Conservation (phyloP, 2,329 filamentous ascomycete species). For the Fusarium sp. region DNA sequence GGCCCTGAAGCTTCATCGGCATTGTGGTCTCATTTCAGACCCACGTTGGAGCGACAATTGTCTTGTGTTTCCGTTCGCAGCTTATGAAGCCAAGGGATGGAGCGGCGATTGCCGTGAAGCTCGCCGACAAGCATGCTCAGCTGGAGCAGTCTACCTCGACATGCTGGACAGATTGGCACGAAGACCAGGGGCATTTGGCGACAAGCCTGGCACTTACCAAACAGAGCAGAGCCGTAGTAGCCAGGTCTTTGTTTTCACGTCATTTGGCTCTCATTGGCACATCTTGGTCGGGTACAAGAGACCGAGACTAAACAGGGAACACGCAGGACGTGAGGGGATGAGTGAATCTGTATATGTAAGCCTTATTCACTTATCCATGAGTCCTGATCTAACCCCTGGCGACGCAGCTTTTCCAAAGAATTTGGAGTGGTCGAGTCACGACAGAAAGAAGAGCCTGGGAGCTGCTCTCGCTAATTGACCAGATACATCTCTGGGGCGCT, state of each 20-base stretch:
- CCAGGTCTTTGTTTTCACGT: conserved; percentile 15
- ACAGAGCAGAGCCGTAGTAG: conserved; percentile 1
- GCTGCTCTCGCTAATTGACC: conserved; percentile 9
- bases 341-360: too few relatives aligned
- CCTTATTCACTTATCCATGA: too few relatives aligned
- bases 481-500: conserved; percentile 13
- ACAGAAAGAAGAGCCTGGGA: conserved; percentile 10
- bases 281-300: conserved; percentile 8
- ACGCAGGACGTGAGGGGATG: too few relatives aligned
- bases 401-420: too few relatives aligned
- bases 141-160: conserved; percentile 6
- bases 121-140: conserved; percentile 10
- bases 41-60: not conserved
- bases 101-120: conserved; percentile 6
- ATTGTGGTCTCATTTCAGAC: too few relatives aligned
- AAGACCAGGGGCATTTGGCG: too few relatives aligned
- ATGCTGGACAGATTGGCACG: conserved; percentile 4
- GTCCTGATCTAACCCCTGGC: too few relatives aligned
- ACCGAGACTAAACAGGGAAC: not conserved
- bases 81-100: conserved; percentile 18
- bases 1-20: too few relatives aligned
- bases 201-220: not conserved
- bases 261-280: conserved; percentile 18
- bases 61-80: conserved; percentile 9
- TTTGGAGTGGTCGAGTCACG: not conserved